A percentile compares a stretch with the other conserved stretches of the same genome.
Evolutionary conservation across 2,329 filamentous ascomycete genomes (phyloP).

Genomic region (Talaromyces marneffei): DNA sequence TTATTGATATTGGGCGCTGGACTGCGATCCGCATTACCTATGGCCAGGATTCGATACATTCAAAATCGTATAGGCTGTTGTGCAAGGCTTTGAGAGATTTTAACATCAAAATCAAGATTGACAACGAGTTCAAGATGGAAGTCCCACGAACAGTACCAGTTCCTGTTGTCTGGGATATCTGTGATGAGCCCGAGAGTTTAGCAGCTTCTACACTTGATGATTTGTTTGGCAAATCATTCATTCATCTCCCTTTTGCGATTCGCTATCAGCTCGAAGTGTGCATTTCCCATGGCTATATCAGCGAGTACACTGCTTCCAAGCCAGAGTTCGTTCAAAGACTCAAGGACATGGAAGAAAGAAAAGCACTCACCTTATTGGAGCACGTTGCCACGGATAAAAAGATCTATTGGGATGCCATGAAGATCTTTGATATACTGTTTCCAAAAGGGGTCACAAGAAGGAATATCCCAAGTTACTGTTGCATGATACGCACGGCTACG

Average conservation of each 20-base stretch:
- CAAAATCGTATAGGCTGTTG: constrained; percentile 40
- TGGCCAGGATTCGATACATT: constrained; percentile 23
- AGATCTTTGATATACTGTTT: constrained; percentile 56
- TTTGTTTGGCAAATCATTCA: constrained; percentile 28
- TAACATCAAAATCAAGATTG: constrained; percentile 54
- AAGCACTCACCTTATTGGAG: constrained; percentile 65
- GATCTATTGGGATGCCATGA: constrained; percentile 63
- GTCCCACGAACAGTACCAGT: constrained; percentile 23
- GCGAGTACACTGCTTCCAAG: constrained; percentile 64
- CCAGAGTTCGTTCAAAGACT: constrained; percentile 62
- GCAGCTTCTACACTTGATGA: constrained; percentile 31
- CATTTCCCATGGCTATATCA: constrained; percentile 70
- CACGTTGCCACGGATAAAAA: constrained; percentile 62
- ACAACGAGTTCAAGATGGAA: constrained; percentile 52
- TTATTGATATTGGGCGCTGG: constrained; percentile 63
- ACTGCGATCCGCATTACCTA: constrained; percentile 54
- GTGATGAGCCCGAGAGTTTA: constrained; percentile 29
- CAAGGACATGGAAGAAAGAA: constrained; percentile 42
- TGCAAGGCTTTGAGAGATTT: constrained; percentile 60
- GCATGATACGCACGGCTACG: constrained; percentile 66
- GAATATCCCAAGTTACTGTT: constrained; percentile 65
- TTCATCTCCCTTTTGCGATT: constrained; percentile 60
- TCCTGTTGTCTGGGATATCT: constrained; percentile 34
- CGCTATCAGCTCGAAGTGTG: constrained; percentile 92
- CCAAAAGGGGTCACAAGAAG: constrained; percentile 44